phyloP scores from a whole-genome alignment of 208 protist species.

The Leishmania aethiopica region DNA sequence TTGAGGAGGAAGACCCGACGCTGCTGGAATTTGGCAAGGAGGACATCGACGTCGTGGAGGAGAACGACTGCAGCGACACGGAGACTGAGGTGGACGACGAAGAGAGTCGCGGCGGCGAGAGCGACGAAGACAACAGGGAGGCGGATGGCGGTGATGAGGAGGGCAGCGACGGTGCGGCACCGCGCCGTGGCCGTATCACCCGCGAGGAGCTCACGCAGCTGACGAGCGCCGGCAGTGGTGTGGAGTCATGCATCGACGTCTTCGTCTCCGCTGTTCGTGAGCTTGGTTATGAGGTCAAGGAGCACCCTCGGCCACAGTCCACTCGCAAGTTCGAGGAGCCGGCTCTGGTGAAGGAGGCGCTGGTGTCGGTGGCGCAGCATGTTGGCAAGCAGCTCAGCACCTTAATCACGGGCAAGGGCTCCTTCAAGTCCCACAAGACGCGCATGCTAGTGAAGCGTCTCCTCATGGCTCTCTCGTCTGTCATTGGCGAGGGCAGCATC shows the following conservation, averaged over 20 bases:
- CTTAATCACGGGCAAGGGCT: constrained; percentile 84
- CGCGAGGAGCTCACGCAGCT: constrained; percentile 59
- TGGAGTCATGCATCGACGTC: constrained; percentile 69
- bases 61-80: constrained; percentile 68
- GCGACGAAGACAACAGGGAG: constrained; percentile 27
- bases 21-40: constrained; percentile 86
- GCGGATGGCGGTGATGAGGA: constrained; percentile 37
- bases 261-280: constrained; percentile 84
- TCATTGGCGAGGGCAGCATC: constrained; percentile 62
- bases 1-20: constrained; percentile 90
- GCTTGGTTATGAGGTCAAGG: constrained; percentile 75
- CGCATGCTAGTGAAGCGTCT: constrained; percentile 78
- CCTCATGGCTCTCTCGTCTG: constrained; percentile 64
- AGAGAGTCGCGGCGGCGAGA: constrained; percentile 36
- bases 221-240: constrained; percentile 35
- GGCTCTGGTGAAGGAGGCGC: constrained; percentile 83
- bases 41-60: constrained; percentile 79
- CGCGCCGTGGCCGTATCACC: constrained; percentile 44
- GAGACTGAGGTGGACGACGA: constrained; percentile 82
- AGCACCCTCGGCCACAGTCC: constrained; percentile 62
- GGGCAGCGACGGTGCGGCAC: constrained; percentile 27
- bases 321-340: constrained; percentile 90
- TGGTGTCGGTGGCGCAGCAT: constrained; percentile 71
- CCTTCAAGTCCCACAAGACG: constrained; percentile 78
- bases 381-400: constrained; percentile 60